These are phyloP conservation scores for Acephala macrosclerotiorum DNA, from an alignment of 2,329 filamentous ascomycete species.

Conservation along the genomic window DNA sequence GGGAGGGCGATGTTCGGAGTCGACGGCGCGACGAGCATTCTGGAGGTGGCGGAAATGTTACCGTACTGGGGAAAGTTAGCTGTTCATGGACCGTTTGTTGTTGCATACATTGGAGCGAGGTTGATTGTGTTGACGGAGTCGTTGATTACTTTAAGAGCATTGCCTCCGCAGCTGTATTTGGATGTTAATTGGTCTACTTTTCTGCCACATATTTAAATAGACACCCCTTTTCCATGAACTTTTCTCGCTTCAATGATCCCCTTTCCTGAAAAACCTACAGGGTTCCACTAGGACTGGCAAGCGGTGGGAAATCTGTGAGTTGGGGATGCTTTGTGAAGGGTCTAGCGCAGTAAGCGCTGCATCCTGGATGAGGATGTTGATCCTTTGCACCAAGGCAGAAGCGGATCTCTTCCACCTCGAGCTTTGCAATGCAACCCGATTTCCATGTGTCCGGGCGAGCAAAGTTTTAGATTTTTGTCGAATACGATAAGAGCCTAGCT, in stretches of 20 bases:
- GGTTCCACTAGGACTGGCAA: too few species aligned
- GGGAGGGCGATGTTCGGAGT: background rate
- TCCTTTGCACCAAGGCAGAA: too few species aligned
- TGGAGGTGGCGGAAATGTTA: slow-evolving; percentile 15
- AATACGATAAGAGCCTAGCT: too few species aligned
- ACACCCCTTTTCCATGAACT: background rate
- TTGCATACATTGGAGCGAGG: slow-evolving; percentile 9
- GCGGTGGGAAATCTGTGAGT: too few species aligned
- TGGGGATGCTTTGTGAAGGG: too few species aligned
- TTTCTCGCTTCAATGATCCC: background rate
- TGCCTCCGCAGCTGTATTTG: slow-evolving; percentile 7
- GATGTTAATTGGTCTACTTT: slow-evolving; percentile 13
- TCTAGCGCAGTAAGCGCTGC: too few species aligned
- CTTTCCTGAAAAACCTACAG: background rate
- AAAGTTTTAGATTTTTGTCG: too few species aligned
- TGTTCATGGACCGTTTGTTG: slow-evolving; percentile 10
- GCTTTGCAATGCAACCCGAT: too few species aligned
- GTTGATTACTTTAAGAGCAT: slow-evolving; percentile 7
- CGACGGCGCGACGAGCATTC: slow-evolving; percentile 1
- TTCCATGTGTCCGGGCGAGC: too few species aligned
- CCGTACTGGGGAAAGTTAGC: slow-evolving; percentile 10
- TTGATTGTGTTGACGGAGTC: slow-evolving; percentile 1
- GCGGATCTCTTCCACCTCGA: too few species aligned
- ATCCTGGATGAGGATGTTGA: too few species aligned
- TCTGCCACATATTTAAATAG: slow-evolving; percentile 9